A percentile compares a stretch with the other conserved stretches of the same genome.
Conservation (phyloP, 2,329 filamentous ascomycete genomes). For the Raffaelea deltoideospora region DNA sequence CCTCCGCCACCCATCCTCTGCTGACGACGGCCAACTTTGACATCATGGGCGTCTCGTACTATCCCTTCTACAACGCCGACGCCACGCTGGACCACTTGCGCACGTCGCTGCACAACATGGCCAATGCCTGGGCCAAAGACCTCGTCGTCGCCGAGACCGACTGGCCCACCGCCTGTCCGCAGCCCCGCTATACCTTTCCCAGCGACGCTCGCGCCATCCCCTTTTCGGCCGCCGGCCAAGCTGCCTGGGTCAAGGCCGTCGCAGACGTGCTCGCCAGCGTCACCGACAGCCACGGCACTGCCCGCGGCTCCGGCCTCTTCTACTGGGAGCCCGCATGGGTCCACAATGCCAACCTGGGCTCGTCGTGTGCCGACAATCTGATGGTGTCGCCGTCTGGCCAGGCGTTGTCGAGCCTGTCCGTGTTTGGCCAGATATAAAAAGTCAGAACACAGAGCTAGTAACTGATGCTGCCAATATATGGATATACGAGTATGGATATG, state of each 20-base stretch:
- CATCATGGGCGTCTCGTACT: constrained; percentile 58
- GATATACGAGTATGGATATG: no score
- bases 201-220: constrained; percentile 43
- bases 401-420: constrained; percentile 7
- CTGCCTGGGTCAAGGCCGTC: constrained; percentile 43
- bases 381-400: constrained; percentile 7
- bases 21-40: constrained; percentile 41
- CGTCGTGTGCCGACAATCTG: constrained; percentile 7
- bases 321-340: constrained; percentile 45
- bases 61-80: constrained; percentile 50
- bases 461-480: no score
- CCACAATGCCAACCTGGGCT: constrained; percentile 8
- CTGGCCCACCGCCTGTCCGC: constrained; percentile 52
- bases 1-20: no score
- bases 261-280: constrained; percentile 38
- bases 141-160: constrained; percentile 56
- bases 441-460: no score
- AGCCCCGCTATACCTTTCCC: constrained; percentile 42
- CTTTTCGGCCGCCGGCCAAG: constrained; percentile 47
- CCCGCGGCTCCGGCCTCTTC: constrained; percentile 44
- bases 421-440: constrained; percentile 1
- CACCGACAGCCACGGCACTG: constrained; percentile 36
- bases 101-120: constrained; percentile 41
- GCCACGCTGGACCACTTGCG: constrained; percentile 45
- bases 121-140: constrained; percentile 45